These are phyloP conservation scores for Venturia aucupariae DNA, from an alignment of 2,329 filamentous ascomycete genomes.

Conservation along the genomic window DNA sequence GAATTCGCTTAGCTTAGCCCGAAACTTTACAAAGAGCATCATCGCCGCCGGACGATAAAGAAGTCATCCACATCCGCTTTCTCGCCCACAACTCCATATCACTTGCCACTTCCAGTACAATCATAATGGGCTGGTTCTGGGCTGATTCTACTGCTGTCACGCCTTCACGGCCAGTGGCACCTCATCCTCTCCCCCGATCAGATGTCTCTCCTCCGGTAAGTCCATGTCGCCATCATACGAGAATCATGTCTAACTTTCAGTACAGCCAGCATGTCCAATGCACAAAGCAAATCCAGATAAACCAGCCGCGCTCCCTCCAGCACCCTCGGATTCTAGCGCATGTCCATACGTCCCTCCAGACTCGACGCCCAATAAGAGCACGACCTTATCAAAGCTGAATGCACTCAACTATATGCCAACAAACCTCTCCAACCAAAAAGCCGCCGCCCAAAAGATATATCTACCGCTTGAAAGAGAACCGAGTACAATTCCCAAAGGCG, in stretches of 20 bases:
- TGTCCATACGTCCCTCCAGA: conserved; percentile 43
- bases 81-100: background rate
- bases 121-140: conserved; percentile 62
- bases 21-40: background rate
- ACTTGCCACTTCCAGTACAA: background rate
- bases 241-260: conserved; percentile 17
- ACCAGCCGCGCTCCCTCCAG: conserved; percentile 22
- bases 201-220: conserved; percentile 48
- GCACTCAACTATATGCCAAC: conserved; percentile 94
- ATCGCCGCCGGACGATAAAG: conserved; percentile 2
- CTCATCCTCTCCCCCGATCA: conserved; percentile 39
- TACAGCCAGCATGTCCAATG: conserved; percentile 61
- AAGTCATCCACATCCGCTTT: background rate
- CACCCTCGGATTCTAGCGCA: conserved; percentile 32
- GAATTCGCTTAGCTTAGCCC: background rate
- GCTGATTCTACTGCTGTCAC: conserved; percentile 41
- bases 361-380: conserved; percentile 24
- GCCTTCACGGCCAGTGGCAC: conserved; percentile 31
- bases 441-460: conserved; percentile 60
- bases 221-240: conserved; percentile 16
- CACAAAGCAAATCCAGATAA: conserved; percentile 39
- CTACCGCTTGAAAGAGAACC: conserved; percentile 74
- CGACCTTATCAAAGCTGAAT: conserved; percentile 56
- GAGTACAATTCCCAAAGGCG: conserved; percentile 85
- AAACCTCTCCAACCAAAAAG: conserved; percentile 51